Evolutionary conservation across 2,329 filamentous ascomycete species (phyloP), one percentile per base, ranked within the genome.

Genomic region (Aspergillus pseudoglaucus): DNA sequence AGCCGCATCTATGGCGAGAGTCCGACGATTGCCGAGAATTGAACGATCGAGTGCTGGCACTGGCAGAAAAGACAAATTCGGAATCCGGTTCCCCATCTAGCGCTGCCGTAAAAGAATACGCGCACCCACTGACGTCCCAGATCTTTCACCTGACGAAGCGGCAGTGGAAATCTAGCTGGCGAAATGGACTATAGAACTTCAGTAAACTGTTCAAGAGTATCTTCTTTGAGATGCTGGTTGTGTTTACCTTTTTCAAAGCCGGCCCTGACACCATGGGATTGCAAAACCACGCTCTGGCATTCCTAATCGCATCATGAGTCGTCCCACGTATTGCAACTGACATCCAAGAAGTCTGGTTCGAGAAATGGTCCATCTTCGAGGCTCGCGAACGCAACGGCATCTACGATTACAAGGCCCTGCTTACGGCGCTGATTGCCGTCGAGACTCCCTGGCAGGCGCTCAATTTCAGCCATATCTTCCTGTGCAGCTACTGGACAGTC

Each of bases 121-220:
- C 35, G 9, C 35, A 17, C 17, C 35, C 35, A 7, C n/a, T 38
- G 10, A 15, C n/a, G 35, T 14, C 35, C n/a, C 48, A 50, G 40
- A 37, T 35, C 3, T 3, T 44, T 8, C 8, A 22, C 6, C 8
- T 50, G 4, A 50, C 48, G 22, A 33, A 44, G 30, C 48, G 48
- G 8, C 45, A 50, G 33, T 50, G 48, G 48, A 20, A 14, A 6
- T 32, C 48, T 2, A 25, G 47, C 8, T 50, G 48, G 48, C 33
- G 48, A 6, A 47, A 50, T 20, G 48, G 48, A 7, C 32, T 18
- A n/a, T 50, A 50, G 37, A 50, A 50, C n/a, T 50, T 50, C 37
- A 47, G 48, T 27, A 32, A 35, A 4, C 15, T 50, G 14, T 43
- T 41, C 33, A 50, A 50, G n/a, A 20, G 8, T 9, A 33, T 50